Conservation (phyloP, 129 eudicot species). For the Chrysanthemum makinoi region DNA sequence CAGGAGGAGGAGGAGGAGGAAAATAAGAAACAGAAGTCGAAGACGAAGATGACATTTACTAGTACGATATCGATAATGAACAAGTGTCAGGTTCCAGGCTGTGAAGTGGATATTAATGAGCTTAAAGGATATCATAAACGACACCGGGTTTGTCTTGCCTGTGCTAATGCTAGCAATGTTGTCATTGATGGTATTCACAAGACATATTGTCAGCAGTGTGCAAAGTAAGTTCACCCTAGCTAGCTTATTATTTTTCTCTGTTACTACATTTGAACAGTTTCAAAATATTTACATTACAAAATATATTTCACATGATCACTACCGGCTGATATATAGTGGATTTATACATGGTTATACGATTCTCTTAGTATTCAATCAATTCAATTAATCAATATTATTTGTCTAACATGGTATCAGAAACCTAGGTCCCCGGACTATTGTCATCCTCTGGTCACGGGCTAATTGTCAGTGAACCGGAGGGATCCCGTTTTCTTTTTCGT, state of each 20-base stretch:
- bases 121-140: constrained; percentile 86
- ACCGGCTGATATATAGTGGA: too few relatives aligned
- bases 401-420: too few relatives aligned
- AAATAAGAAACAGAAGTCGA: constrained; percentile 56
- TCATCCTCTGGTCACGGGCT: too few relatives aligned
- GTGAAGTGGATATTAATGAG: constrained; percentile 78
- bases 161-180: constrained; percentile 68
- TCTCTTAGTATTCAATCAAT: too few relatives aligned
- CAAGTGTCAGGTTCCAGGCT: constrained; percentile 71
- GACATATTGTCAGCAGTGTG: constrained; percentile 97
- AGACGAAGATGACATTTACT: constrained; percentile 23
- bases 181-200: constrained; percentile 63
- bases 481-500: too few relatives aligned
- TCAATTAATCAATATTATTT: too few relatives aligned
- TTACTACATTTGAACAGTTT: too few relatives aligned
- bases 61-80: not conserved
- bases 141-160: constrained; percentile 74
- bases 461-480: too few relatives aligned
- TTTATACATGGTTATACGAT: too few relatives aligned
- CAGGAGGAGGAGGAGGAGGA: constrained; percentile 35
- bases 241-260: not conserved
- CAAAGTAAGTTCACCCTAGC: constrained; percentile 56
- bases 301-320: too few relatives aligned
- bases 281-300: too few relatives aligned
- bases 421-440: too few relatives aligned